These are phyloP conservation scores for Lasiosphaeria ovina DNA, from an alignment of 495 filamentous ascomycete genomes.

Conservation along the genomic window DNA sequence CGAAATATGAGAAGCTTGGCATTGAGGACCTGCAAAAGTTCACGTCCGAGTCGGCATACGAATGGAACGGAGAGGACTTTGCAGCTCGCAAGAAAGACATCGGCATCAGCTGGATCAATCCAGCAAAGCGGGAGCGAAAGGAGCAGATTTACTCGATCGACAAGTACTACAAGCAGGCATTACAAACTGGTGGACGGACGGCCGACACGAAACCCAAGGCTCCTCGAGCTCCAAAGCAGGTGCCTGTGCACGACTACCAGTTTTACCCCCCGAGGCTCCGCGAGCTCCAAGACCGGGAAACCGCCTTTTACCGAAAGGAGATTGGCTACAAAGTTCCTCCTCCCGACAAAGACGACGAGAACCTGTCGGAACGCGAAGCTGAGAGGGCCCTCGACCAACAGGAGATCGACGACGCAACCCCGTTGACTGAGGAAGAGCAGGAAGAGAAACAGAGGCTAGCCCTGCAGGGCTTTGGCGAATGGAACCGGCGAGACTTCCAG, in stretches of 20 bases:
- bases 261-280: constrained; percentile 83
- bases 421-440: constrained; percentile 86
- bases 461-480: constrained; percentile 82
- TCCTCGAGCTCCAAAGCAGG: constrained; percentile 92
- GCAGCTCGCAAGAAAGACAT: constrained; percentile 91
- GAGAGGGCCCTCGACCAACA: constrained; percentile 85
- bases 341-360: constrained; percentile 79
- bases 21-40: constrained; percentile 98
- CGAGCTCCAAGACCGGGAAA: constrained; percentile 94
- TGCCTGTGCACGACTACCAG: constrained; percentile 91
- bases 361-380: constrained; percentile 77
- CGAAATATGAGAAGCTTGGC: constrained; percentile 95
- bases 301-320: constrained; percentile 91
- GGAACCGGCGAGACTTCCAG: constrained; percentile 97
- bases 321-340: constrained; percentile 90
- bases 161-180: constrained; percentile 93
- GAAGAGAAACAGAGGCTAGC: constrained; percentile 77
- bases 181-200: constrained; percentile 79
- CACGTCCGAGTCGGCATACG: constrained; percentile 92
- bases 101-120: constrained; percentile 96
- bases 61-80: constrained; percentile 98
- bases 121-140: constrained; percentile 96
- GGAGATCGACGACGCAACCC: constrained; percentile 86
- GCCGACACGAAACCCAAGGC: constrained; percentile 91
- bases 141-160: constrained; percentile 98